A percentile compares a stretch with the other conserved stretches of the same genome.
These are phyloP conservation scores for Cadophora gregata DNA, from an alignment of 2,329 filamentous ascomycete species.

Conservation along the genomic window DNA sequence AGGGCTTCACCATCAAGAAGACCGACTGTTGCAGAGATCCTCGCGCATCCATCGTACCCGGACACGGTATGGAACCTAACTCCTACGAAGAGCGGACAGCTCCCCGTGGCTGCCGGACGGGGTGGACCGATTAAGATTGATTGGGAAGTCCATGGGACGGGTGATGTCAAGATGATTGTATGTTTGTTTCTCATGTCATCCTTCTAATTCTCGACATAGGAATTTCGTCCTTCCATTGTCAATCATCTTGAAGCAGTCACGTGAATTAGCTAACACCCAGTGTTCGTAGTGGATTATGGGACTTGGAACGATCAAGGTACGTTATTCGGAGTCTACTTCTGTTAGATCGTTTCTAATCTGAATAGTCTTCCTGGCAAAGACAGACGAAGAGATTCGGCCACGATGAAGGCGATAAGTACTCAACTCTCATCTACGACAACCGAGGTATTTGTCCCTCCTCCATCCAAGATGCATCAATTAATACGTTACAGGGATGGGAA, in stretches of 20 bases:
- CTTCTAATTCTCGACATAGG: background rate
- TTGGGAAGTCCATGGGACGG: constrained; percentile 82
- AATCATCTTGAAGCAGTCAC: constrained; percentile 8
- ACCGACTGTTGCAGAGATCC: constrained; percentile 60
- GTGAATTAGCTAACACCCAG: constrained; percentile 29
- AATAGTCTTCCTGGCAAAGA: constrained; percentile 74
- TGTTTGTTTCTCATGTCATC: background rate
- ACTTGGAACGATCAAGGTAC: constrained; percentile 65
- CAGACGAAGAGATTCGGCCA: constrained; percentile 86
- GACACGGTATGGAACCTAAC: constrained; percentile 73
- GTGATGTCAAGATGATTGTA: constrained; percentile 75
- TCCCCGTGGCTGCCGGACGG: constrained; percentile 69
- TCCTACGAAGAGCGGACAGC: constrained; percentile 65
- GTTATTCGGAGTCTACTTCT: background rate
- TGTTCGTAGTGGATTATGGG: constrained; percentile 76
- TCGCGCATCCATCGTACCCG: constrained; percentile 69
- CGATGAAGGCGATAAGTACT: constrained; percentile 68
- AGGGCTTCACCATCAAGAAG: constrained; percentile 32
- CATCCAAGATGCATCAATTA: background rate
- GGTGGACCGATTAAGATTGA: constrained; percentile 78
- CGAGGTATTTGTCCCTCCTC: constrained; percentile 53
- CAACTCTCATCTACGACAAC: constrained; percentile 81
- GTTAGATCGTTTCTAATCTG: constrained; percentile 39
- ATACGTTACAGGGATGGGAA: constrained; percentile 64
- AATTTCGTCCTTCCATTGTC: no score